Conservation (phyloP, 768 basidiomycete genomes). For the Russula lepida region DNA sequence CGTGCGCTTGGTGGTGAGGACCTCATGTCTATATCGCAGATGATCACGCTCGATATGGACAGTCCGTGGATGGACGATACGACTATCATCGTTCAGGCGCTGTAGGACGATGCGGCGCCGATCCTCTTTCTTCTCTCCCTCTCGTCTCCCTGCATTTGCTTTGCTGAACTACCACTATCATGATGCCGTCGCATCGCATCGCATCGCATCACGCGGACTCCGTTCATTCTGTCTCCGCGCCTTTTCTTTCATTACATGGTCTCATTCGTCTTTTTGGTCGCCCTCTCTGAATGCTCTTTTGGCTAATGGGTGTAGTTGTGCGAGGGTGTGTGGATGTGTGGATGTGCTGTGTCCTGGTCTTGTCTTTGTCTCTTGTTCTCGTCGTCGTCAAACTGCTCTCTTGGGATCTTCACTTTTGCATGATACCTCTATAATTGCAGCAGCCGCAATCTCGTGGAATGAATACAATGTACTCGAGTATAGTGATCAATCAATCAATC, state of each 20-base stretch:
- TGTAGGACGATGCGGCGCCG: conserved; percentile 17
- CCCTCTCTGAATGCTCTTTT: not conserved
- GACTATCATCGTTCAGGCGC: conserved; percentile 37
- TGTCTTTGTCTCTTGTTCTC: not conserved
- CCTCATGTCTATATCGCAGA: conserved; percentile 32
- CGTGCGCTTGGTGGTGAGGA: conserved; percentile 38
- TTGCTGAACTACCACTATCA: not conserved
- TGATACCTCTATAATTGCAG: not conserved
- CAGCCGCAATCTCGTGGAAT: not conserved
- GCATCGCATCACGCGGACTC: not conserved
- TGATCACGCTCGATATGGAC: conserved; percentile 41
- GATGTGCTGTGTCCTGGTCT: not conserved
- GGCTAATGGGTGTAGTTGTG: not conserved
- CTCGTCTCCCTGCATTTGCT: not conserved
- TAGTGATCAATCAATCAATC: not conserved
- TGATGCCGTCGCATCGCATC: not conserved
- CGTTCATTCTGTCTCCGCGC: not conserved
- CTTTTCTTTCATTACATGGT: not conserved
- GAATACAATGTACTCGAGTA: not conserved
- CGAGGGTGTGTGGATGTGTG: not conserved
- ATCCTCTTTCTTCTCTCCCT: not conserved
- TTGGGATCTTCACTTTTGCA: not conserved
- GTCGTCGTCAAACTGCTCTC: not conserved
- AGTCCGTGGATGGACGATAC: conserved; percentile 45
- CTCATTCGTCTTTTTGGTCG: not conserved